Percentiles rank a stretch among this genome's conserved stretches.
Evolutionary conservation across 306 rosid genomes (phyloP).

Genomic region (Medicago truncatula): MtrunA17r5.0-ANR NC_053048.1:3963501-3964000

Average conservation of each 20-base stretch:
- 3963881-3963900: neutral
- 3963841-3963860: neutral
- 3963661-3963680: slow-evolving; percentile 44
- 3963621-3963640: too few species aligned
- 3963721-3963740: neutral
- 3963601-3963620: too few species aligned
- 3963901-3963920: neutral
- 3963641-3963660: neutral
- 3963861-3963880: neutral
- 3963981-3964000: neutral
- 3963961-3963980: neutral
- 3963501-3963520: too few species aligned
- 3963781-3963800: neutral
- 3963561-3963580: too few species aligned
- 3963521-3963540: too few species aligned
- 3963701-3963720: slow-evolving; percentile 13
- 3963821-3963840: neutral
- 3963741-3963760: neutral
- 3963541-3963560: too few species aligned
- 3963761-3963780: neutral
- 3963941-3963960: neutral
- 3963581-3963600: too few species aligned
- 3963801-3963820: neutral
- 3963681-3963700: slow-evolving; percentile 14
- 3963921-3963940: neutral